Conservation (phyloP, 306 rosid genomes). For the Lathyrus tuberosus region DNA sequence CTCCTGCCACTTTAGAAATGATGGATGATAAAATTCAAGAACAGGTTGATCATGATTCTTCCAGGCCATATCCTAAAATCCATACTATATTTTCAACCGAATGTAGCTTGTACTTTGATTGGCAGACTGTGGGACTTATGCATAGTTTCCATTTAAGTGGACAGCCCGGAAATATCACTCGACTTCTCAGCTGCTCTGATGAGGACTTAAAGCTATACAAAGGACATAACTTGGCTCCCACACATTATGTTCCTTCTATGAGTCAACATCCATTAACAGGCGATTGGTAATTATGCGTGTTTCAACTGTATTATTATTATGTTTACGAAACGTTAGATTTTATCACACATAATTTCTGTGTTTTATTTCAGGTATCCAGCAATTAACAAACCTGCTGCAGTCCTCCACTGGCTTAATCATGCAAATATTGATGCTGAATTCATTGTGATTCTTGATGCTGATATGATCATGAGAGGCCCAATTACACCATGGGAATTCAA, state of each 20-base stretch:
- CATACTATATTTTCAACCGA: slow-evolving; percentile 43
- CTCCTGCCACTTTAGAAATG: slow-evolving; percentile 41
- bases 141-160: slow-evolving; percentile 42
- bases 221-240: slow-evolving; percentile 43
- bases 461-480: slow-evolving; percentile 45
- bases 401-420: slow-evolving; percentile 46
- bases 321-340: not conserved
- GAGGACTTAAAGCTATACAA: slow-evolving; percentile 39
- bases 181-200: slow-evolving; percentile 47
- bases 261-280: slow-evolving; percentile 43
- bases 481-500: slow-evolving; percentile 47
- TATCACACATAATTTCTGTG: too few species aligned
- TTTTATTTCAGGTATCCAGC: slow-evolving; percentile 38
- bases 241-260: slow-evolving; percentile 46
- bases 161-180: slow-evolving; percentile 44
- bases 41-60: slow-evolving; percentile 15
- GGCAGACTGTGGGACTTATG: slow-evolving; percentile 47
- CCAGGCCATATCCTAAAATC: slow-evolving; percentile 33
- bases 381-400: slow-evolving; percentile 44
- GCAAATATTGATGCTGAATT: slow-evolving; percentile 43
- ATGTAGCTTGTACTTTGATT: slow-evolving; percentile 41
- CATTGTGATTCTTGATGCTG: slow-evolving; percentile 44
- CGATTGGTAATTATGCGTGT: slow-evolving; percentile 40
- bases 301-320: slow-evolving; percentile 16
- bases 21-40: slow-evolving; percentile 31